These are phyloP conservation scores for Paracoccidioides lutzii DNA, from an alignment of 2,329 filamentous ascomycete genomes.

Conservation along the genomic window DNA sequence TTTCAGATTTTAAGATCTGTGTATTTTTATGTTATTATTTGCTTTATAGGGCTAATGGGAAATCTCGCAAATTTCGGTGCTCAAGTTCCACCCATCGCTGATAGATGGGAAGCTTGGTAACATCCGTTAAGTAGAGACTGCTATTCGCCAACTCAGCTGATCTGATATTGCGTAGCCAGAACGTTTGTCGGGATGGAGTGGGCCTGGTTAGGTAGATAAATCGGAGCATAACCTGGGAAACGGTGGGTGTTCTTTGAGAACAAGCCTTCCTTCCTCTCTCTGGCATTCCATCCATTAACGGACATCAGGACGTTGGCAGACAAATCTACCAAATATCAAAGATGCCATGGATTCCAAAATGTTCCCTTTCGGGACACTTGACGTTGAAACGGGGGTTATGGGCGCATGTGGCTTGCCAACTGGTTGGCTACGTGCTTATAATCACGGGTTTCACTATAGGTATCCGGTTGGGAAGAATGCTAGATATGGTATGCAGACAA, in stretches of 20 bases:
- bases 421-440: conserved; percentile 17
- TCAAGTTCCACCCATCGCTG: neutral
- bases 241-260: neutral
- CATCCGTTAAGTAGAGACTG: neutral
- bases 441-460: conserved; percentile 19
- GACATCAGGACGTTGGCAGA: no score
- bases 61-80: conserved; percentile 11
- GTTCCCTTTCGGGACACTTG: conserved; percentile 15
- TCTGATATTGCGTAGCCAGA: neutral
- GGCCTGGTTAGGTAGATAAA: neutral
- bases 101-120: neutral
- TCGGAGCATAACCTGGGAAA: neutral
- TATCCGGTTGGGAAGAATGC: conserved; percentile 18
- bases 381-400: conserved; percentile 10
- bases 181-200: neutral
- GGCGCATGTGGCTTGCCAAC: conserved; percentile 17
- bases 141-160: neutral
- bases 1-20: no score
- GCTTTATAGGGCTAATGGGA: neutral
- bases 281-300: neutral
- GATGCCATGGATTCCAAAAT: neutral
- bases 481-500: conserved; percentile 10
- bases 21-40: no score
- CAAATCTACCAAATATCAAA: neutral
- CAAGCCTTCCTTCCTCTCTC: neutral